These are phyloP conservation scores for Coemansia sp. DNA, from an alignment of 192 early-diverging fungal species.

Conservation along the genomic window DNA sequence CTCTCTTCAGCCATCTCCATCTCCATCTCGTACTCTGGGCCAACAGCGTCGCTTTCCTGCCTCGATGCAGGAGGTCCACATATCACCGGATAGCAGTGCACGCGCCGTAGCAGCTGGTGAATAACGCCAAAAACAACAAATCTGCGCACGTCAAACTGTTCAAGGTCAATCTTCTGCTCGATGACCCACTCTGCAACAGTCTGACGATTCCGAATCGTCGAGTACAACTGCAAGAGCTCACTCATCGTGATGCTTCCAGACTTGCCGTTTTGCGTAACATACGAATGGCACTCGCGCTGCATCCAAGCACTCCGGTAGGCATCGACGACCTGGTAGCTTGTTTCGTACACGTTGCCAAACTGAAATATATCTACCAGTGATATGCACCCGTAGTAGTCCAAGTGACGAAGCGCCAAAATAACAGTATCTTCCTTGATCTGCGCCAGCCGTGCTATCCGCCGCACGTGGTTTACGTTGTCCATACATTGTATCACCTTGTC, in stretches of 20 bases:
- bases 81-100: constrained; percentile 86
- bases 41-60: neutral
- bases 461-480: constrained; percentile 83
- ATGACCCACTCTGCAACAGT: constrained; percentile 87
- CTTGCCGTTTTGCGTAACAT: constrained; percentile 58
- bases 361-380: constrained; percentile 91
- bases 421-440: constrained; percentile 77
- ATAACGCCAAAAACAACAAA: constrained; percentile 91
- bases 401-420: constrained; percentile 79
- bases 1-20: neutral
- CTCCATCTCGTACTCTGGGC: neutral
- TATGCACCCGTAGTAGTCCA: constrained; percentile 92
- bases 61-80: neutral
- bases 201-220: constrained; percentile 70
- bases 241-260: constrained; percentile 59
- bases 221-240: constrained; percentile 74
- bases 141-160: constrained; percentile 80
- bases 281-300: constrained; percentile 75
- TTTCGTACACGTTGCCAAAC: constrained; percentile 86
- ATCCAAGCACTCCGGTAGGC: constrained; percentile 52
- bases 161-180: constrained; percentile 61
- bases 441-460: constrained; percentile 72
- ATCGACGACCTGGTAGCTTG: constrained; percentile 54
- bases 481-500: constrained; percentile 71
- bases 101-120: constrained; percentile 76